Conservation (phyloP, 768 basidiomycete genomes). For the Inosperma sp. region DNA sequence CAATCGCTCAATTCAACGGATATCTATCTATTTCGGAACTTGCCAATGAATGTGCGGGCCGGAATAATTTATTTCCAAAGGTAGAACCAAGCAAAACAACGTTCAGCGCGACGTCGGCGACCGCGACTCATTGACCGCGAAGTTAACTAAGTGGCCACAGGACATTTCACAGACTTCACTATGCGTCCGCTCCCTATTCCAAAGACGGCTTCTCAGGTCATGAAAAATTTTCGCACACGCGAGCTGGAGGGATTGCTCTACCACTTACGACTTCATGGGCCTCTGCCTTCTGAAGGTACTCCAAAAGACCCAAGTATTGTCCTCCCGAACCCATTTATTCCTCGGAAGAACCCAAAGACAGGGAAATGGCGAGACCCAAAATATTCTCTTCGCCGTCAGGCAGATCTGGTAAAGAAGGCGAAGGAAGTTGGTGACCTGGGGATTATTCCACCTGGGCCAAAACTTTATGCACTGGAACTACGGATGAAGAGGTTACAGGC, state of each 20-base stretch:
- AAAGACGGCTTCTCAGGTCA: not conserved
- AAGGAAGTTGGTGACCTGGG: slow-evolving; percentile 47
- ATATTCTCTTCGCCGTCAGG: slow-evolving; percentile 72
- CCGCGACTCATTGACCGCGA: no score
- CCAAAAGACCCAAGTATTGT: slow-evolving; percentile 17
- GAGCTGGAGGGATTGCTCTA: slow-evolving; percentile 37
- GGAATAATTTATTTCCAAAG: no score
- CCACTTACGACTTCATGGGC: slow-evolving; percentile 34
- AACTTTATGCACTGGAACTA: slow-evolving; percentile 31
- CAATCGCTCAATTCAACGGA: no score
- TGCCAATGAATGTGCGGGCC: no score
- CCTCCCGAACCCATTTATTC: slow-evolving; percentile 68
- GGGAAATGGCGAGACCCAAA: slow-evolving; percentile 64
- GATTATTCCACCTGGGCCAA: slow-evolving; percentile 66
- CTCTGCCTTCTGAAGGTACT: slow-evolving; percentile 20
- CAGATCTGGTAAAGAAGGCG: slow-evolving; percentile 72
- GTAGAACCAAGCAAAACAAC: no score
- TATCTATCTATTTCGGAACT: no score
- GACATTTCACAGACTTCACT: not conserved
- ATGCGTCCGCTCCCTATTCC: not conserved
- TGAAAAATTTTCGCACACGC: slow-evolving; percentile 22
- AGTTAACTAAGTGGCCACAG: not conserved
- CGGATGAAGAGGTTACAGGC: slow-evolving; percentile 19
- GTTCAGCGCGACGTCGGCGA: no score
- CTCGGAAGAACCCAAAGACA: slow-evolving; percentile 52